Percentiles rank a stretch among this genome's conserved stretches.
These are phyloP conservation scores for Boletus rubescentipes DNA, from an alignment of 768 basidiomycete species.

Conservation along the genomic window DNA sequence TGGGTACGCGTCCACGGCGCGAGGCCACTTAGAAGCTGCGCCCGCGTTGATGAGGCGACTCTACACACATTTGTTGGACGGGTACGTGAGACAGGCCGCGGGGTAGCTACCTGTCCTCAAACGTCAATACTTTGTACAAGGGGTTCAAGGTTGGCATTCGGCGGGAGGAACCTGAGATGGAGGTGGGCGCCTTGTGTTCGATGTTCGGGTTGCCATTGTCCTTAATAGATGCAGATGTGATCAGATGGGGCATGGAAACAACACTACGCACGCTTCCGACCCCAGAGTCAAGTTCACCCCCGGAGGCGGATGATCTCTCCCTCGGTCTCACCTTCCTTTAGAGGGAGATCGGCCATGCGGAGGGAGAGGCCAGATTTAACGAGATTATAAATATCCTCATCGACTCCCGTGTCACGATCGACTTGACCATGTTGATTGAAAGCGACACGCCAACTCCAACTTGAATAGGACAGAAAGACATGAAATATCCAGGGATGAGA, in stretches of 20 bases:
- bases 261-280: constrained; percentile 22
- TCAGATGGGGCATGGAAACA: too few species aligned
- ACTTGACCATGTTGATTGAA: constrained; percentile 34
- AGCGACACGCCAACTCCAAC: too few species aligned
- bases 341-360: constrained; percentile 14
- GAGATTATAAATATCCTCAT: constrained; percentile 35
- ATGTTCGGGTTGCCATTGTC: constrained; percentile 35
- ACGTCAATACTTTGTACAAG: constrained; percentile 22
- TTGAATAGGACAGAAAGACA: constrained; percentile 8
- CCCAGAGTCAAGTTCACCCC: constrained; percentile 19
- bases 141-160: constrained; percentile 21
- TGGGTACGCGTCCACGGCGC: too few species aligned
- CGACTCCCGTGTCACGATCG: constrained; percentile 30
- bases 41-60: constrained; percentile 4
- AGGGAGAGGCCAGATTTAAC: background rate
- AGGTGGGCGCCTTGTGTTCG: constrained; percentile 34
- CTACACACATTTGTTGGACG: constrained; percentile 25
- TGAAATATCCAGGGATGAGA: background rate
- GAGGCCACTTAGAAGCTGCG: too few species aligned
- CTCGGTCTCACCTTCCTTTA: constrained; percentile 17
- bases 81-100: constrained; percentile 35
- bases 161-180: constrained; percentile 21
- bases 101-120: constrained; percentile 35
- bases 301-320: constrained; percentile 23
- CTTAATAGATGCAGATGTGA: constrained; percentile 25